phyloP scores from a whole-genome alignment of 495 filamentous ascomycete genomes.

The Penicillium crystallinum region DNA sequence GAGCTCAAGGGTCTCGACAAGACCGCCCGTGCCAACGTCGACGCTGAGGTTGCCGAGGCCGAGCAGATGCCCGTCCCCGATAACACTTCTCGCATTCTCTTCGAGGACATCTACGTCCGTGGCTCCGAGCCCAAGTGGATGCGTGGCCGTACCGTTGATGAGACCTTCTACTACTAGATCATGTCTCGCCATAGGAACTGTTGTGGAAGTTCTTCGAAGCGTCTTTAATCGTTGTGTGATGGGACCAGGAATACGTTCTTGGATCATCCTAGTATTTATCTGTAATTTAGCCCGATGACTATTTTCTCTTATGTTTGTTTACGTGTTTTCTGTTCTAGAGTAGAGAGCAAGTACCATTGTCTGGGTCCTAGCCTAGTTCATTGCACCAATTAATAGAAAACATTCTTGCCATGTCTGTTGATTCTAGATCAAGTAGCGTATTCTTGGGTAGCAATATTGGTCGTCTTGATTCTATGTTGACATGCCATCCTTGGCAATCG shows the following conservation, averaged over 20 bases:
- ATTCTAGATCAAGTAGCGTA: background rate
- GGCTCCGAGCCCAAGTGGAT: slow-evolving; percentile 88
- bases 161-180: slow-evolving; percentile 81
- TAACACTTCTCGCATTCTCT: slow-evolving; percentile 69
- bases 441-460: background rate
- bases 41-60: slow-evolving; percentile 83
- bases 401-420: background rate
- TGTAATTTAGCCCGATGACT: slow-evolving; percentile 36
- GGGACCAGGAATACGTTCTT: slow-evolving; percentile 9
- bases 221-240: slow-evolving; percentile 7
- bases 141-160: slow-evolving; percentile 83
- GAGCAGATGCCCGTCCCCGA: slow-evolving; percentile 83
- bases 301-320: slow-evolving; percentile 19
- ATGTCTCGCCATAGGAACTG: slow-evolving; percentile 4
- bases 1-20: slow-evolving; percentile 96
- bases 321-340: slow-evolving; percentile 20
- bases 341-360: slow-evolving; percentile 23
- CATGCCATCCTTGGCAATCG: background rate
- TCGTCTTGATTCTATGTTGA: background rate
- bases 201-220: slow-evolving; percentile 8
- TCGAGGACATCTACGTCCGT: slow-evolving; percentile 94
- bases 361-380: slow-evolving; percentile 1
- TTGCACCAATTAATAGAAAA: background rate
- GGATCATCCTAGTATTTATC: slow-evolving; percentile 22
- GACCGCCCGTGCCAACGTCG: slow-evolving; percentile 75